These are phyloP conservation scores for Diplodia seriata DNA, from an alignment of 2,329 filamentous ascomycete species.

Conservation along the genomic window DNA sequence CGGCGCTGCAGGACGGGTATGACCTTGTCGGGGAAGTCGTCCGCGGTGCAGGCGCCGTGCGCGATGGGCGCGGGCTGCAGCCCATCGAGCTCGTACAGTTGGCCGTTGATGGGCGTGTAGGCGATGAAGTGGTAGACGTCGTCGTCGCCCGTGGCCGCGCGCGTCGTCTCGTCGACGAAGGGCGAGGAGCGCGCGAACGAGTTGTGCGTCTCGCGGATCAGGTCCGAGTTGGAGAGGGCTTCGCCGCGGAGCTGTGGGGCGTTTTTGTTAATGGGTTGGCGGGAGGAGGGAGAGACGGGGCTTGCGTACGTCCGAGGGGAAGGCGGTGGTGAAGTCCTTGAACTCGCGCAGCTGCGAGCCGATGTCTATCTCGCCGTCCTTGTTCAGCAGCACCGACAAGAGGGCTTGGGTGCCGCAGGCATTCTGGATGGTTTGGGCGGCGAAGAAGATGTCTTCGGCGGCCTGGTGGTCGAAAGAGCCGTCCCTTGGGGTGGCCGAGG, in stretches of 20 bases:
- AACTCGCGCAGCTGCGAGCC: slow-evolving; percentile 76
- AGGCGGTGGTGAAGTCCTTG: slow-evolving; percentile 84
- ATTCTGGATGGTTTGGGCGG: slow-evolving; percentile 96
- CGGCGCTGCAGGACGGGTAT: slow-evolving; percentile 86
- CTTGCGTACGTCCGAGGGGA: slow-evolving; percentile 65
- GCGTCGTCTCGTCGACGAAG: slow-evolving; percentile 89
- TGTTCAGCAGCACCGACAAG: slow-evolving; percentile 89
- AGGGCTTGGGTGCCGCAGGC: slow-evolving; percentile 97
- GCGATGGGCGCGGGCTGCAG: slow-evolving; percentile 90
- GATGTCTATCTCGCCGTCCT: slow-evolving; percentile 73
- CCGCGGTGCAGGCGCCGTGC: slow-evolving; percentile 76
- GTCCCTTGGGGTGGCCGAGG: slow-evolving; percentile 73
- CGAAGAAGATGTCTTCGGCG: slow-evolving; percentile 85
- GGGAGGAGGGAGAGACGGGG: not conserved
- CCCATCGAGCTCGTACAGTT: slow-evolving; percentile 92
- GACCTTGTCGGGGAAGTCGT: slow-evolving; percentile 78
- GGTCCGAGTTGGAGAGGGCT: slow-evolving; percentile 70
- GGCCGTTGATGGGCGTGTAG: slow-evolving; percentile 81
- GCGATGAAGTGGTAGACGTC: slow-evolving; percentile 98
- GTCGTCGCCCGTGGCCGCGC: slow-evolving; percentile 73
- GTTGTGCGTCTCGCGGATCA: slow-evolving; percentile 75
- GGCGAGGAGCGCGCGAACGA: slow-evolving; percentile 87
- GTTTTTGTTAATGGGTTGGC: not conserved
- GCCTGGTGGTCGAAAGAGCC: slow-evolving; percentile 81
- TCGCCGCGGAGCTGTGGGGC: slow-evolving; percentile 68